Conservation (phyloP, 1,284 basidiomycete species). For the Pterulicium gracile region DNA sequence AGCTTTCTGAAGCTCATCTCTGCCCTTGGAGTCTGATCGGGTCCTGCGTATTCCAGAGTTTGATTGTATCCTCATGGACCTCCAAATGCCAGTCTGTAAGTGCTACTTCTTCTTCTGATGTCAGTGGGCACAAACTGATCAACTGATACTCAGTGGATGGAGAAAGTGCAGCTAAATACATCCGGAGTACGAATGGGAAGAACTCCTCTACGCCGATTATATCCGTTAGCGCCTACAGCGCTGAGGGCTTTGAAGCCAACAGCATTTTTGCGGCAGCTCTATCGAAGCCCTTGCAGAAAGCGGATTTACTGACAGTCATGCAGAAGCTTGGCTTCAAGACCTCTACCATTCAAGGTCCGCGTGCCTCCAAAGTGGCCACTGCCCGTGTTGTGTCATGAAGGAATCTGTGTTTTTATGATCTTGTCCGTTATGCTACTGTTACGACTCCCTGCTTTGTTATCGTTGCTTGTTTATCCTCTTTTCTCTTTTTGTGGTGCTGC, state of each 20-base stretch:
- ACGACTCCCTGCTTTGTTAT: conserved; percentile 12
- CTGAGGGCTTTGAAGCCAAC: conserved; percentile 53
- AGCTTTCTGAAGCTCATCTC: conserved; percentile 30
- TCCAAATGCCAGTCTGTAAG: conserved; percentile 83
- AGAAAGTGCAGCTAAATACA: conserved; percentile 85
- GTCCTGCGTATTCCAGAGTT: conserved; percentile 44
- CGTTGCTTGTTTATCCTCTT: conserved; percentile 22
- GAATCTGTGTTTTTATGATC: conserved; percentile 24
- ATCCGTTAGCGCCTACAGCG: conserved; percentile 79
- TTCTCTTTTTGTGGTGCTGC: conserved; percentile 9
- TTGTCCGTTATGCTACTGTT: conserved; percentile 17
- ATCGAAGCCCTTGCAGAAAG: conserved; percentile 81
- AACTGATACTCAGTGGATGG: conserved; percentile 59
- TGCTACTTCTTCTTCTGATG: conserved; percentile 14
- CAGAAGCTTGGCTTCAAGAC: conserved; percentile 84
- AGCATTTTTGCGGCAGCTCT: conserved; percentile 81
- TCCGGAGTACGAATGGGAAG: conserved; percentile 90
- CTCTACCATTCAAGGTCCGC: conserved; percentile 49
- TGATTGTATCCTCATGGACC: conserved; percentile 82
- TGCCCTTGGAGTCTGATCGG: conserved; percentile 9
- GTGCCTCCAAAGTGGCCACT: conserved; percentile 37
- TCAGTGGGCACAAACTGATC: conserved; percentile 2
- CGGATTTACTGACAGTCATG: conserved; percentile 73
- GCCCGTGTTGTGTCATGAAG: conserved; percentile 20
- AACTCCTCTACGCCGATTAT: conserved; percentile 87